These are phyloP conservation scores for Globisporangium recalcitrans DNA, from an alignment of 352 stramenopile species.

Conservation along the genomic window DNA sequence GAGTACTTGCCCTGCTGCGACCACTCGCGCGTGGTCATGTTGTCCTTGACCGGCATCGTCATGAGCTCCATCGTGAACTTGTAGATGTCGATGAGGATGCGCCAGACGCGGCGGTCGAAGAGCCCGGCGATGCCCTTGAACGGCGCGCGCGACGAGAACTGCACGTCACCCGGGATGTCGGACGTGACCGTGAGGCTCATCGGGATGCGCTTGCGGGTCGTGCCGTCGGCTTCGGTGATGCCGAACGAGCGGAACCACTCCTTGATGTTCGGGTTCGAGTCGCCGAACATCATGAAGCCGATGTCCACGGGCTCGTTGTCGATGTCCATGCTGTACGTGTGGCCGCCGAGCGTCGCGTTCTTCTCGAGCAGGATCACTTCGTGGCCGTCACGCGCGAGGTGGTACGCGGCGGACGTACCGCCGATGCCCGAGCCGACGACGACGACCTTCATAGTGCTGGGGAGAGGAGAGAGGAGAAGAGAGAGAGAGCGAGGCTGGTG, in stretches of 20 bases:
- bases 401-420: slow-evolving; percentile 78
- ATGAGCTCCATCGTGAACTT: slow-evolving; percentile 85
- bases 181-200: slow-evolving; percentile 87
- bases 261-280: slow-evolving; percentile 90
- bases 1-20: slow-evolving; percentile 65
- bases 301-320: slow-evolving; percentile 81
- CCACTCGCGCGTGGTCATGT: slow-evolving; percentile 78
- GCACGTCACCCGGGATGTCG: slow-evolving; percentile 69
- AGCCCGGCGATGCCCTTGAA: slow-evolving; percentile 64
- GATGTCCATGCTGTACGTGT: slow-evolving; percentile 87
- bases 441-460: slow-evolving; percentile 70
- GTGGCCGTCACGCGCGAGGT: slow-evolving; percentile 79
- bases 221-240: slow-evolving; percentile 79
- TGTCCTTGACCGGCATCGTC: slow-evolving; percentile 72
- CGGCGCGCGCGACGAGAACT: slow-evolving; percentile 81
- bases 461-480: background rate
- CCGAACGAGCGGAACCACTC: slow-evolving; percentile 85
- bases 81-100: slow-evolving; percentile 84
- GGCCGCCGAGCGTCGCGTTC: slow-evolving; percentile 70
- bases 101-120: slow-evolving; percentile 77
- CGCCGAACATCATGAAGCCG: slow-evolving; percentile 89
- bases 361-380: slow-evolving; percentile 81
- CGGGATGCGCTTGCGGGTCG: slow-evolving; percentile 81
- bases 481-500: background rate
- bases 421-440: slow-evolving; percentile 82